These are phyloP conservation scores for Aspergillus melleus DNA, from an alignment of 2,329 filamentous ascomycete genomes.

Conservation along the genomic window DNA sequence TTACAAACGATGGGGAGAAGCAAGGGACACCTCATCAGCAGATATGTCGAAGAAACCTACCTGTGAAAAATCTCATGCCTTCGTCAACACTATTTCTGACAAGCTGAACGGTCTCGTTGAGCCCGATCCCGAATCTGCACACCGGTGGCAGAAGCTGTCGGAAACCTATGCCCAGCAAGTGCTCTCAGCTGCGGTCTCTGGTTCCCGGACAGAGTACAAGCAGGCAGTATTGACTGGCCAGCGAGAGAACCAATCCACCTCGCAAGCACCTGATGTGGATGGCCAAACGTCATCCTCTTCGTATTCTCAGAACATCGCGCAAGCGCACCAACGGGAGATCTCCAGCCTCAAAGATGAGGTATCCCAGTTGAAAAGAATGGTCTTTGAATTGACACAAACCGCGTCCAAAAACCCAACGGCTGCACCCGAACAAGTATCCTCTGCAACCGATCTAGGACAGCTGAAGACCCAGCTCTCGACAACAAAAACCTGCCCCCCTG, in stretches of 20 bases:
- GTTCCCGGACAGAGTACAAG: conserved; percentile 7
- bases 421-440: conserved; percentile 1
- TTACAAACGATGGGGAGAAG: conserved; percentile 30
- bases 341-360: conserved; percentile 29
- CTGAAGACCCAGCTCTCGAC: conserved; percentile 9
- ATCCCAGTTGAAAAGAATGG: conserved; percentile 29
- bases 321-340: conserved; percentile 26
- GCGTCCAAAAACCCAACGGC: conserved; percentile 14
- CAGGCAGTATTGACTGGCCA: neutral
- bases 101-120: conserved; percentile 24
- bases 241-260: neutral
- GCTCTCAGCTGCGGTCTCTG: conserved; percentile 22
- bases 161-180: conserved; percentile 27
- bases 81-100: conserved; percentile 31
- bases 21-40: conserved; percentile 19
- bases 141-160: conserved; percentile 21
- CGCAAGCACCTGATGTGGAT: neutral
- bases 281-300: too few species aligned
- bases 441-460: conserved; percentile 6
- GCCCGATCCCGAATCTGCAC: conserved; percentile 16
- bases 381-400: conserved; percentile 27
- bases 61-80: conserved; percentile 36
- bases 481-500: neutral
- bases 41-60: conserved; percentile 20
- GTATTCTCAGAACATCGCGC: neutral